A percentile compares a stretch with the other conserved stretches of the same genome.
These are phyloP conservation scores for Blepharisma undulans DNA, from an alignment of 169 alveolate species.

Conservation along the genomic window DNA sequence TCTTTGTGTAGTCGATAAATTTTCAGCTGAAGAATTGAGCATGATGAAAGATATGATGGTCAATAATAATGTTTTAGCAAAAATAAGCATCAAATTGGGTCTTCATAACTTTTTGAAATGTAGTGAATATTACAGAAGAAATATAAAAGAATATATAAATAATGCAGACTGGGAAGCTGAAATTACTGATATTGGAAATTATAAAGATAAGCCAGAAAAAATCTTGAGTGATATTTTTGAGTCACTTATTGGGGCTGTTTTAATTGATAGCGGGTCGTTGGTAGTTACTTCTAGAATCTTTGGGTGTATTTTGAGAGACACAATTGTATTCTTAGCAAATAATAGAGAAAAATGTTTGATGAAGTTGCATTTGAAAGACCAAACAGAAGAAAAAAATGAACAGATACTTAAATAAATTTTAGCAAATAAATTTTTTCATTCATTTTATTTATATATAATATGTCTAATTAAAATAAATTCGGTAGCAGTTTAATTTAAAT, in stretches of 20 bases:
- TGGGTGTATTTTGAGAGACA: background rate
- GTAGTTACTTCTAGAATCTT: background rate
- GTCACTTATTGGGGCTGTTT: constrained; percentile 8
- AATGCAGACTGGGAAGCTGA: constrained; percentile 10
- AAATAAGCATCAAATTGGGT: background rate
- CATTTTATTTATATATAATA: no score
- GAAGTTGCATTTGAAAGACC: no score
- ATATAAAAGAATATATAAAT: background rate
- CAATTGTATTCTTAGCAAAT: background rate
- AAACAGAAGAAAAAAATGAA: no score
- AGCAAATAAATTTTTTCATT: no score
- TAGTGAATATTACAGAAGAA: background rate
- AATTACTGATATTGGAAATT: background rate
- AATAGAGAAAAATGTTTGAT: background rate
- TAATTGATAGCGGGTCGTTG: background rate
- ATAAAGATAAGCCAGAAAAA: background rate
- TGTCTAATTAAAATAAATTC: no score
- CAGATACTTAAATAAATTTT: no score
- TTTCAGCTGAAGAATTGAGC: constrained; percentile 2
- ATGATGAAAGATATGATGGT: constrained; percentile 3
- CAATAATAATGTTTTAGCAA: constrained; percentile 4
- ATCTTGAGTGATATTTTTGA: constrained; percentile 15
- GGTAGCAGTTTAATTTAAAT: no score
- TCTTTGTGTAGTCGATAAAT: background rate
- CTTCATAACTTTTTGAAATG: background rate